Percentiles rank a stretch among this genome's conserved stretches.
Evolutionary conservation across 768 basidiomycete genomes (phyloP).

Genomic region (Boletus bicolor): DNA sequence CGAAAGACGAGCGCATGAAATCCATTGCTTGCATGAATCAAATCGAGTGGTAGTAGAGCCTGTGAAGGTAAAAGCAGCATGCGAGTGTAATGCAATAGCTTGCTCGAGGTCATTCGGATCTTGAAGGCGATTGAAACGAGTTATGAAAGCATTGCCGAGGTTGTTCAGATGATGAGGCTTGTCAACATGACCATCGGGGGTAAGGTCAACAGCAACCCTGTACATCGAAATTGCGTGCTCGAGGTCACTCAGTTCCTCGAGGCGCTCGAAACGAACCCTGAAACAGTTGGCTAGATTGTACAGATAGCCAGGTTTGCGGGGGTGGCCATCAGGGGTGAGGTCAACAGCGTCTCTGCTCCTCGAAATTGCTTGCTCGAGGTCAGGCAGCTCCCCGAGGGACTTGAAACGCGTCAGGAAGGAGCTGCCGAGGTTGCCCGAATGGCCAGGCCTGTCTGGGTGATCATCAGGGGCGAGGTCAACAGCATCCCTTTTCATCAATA

Average conservation of each 20-base stretch:
- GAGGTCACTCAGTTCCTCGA: not conserved
- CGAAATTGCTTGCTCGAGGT: constrained; percentile 4
- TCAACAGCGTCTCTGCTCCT: not conserved
- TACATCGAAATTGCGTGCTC: not conserved
- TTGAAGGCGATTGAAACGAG: no score
- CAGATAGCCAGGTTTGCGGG: no score
- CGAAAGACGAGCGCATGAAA: not conserved
- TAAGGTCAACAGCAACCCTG: not conserved
- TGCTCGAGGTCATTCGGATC: not conserved
- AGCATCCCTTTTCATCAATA: not conserved
- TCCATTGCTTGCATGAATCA: not conserved
- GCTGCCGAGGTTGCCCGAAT: no score
- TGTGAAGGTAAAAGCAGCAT: not conserved
- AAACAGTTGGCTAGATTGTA: no score
- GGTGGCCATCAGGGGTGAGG: no score
- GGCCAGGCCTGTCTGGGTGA: no score
- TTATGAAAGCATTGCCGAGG: no score
- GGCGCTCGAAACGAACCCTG: not conserved
- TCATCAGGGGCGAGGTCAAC: no score
- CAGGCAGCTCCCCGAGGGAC: not conserved
- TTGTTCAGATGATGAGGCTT: no score
- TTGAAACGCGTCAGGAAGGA: not conserved
- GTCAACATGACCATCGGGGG: not conserved
- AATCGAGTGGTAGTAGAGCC: not conserved
- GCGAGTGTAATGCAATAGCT: not conserved